Evolutionary conservation across 1,284 basidiomycete species (phyloP), one percentile per base, ranked within the genome.

Genomic region (Moesziomyces sp.): DNA sequence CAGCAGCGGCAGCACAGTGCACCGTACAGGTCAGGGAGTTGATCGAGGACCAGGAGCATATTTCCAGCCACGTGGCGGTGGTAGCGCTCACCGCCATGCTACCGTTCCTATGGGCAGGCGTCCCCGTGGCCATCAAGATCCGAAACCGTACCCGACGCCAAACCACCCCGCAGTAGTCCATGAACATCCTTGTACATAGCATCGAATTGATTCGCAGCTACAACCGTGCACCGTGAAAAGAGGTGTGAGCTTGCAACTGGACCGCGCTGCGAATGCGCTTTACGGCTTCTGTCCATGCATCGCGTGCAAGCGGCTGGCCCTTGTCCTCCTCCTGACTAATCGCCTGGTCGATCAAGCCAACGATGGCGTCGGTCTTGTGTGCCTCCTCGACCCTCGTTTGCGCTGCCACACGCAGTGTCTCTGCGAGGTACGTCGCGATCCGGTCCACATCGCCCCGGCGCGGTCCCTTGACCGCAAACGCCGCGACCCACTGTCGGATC

Each of bases 361-460:
- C 10, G 14, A 73, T 48, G 18, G 60, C 26, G 5, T n/a, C 28
- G 10, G 54, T 59, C 18, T 57, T 57, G n/a, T 73, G 46, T 40
- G 42, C 35, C n/a, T 73, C 53, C 23, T 73, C 70, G 3, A 73
- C 50, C 7, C 26, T 52, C 3, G n/a, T 35, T 18, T 21, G 28
- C 0, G 53, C n/a, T 0, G 56, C 54, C 3, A 21, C 23, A 1
- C 50, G 46, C 5, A 73, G 57, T 2, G 67, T 28, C 7, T 60
- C 56, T 1, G 57, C 63, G 3, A 74, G 42, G 38, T 66, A 74
- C 3, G 45, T 18, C 0, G 52, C 58, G 40, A 82, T 55, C 7
- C 59, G 48, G 49, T 61, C 55, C 2, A 82, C 75, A 46, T 82
- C 80, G 14, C 73, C 73, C 3, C 51, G 42, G 10, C 74, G 48